A percentile compares a stretch with the other conserved stretches of the same genome.
phyloP scores from a whole-genome alignment of 805 yeast species.

The Hanseniaspora occidentalis region DNA sequence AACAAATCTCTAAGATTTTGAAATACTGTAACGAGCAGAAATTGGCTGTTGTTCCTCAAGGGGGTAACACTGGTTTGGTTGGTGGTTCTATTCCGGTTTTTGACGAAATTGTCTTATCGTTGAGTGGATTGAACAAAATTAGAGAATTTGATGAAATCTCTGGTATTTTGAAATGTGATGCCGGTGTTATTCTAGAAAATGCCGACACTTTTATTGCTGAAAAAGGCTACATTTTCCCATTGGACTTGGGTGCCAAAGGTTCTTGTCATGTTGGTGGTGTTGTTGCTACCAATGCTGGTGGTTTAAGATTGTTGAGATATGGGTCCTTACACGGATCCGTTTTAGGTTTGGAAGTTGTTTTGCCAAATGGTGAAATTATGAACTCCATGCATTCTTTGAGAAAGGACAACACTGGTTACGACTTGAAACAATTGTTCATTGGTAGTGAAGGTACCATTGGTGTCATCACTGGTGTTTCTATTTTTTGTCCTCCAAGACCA shows the following conservation, averaged over 20 bases:
- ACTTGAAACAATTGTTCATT: constrained; percentile 80
- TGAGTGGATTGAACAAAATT: constrained; percentile 60
- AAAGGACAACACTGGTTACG: constrained; percentile 94
- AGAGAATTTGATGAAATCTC: constrained; percentile 71
- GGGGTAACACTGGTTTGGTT: constrained; percentile 93
- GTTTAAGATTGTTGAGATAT: constrained; percentile 72
- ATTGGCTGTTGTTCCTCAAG: constrained; percentile 88
- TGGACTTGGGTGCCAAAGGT: constrained; percentile 93
- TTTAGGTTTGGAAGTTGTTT: constrained; percentile 82
- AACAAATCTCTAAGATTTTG: constrained; percentile 64
- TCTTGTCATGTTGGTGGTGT: constrained; percentile 94
- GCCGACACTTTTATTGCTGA: constrained; percentile 73
- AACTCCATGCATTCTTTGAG: constrained; percentile 75
- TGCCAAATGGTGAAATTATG: constrained; percentile 76
- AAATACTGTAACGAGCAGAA: constrained; percentile 67
- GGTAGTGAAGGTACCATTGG: constrained; percentile 94
- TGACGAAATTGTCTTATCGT: constrained; percentile 72
- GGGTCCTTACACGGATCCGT: constrained; percentile 91
- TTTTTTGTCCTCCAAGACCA: constrained; percentile 83
- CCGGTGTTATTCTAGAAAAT: constrained; percentile 78
- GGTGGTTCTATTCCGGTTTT: constrained; percentile 91
- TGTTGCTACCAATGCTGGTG: constrained; percentile 95
- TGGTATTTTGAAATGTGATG: constrained; percentile 80
- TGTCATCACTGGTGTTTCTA: constrained; percentile 78
- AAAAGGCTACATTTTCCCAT: constrained; percentile 80